These are phyloP conservation scores for Paramecium tetraurelia DNA, from an alignment of 73 alveolate genomes.

Conservation along the genomic window DNA sequence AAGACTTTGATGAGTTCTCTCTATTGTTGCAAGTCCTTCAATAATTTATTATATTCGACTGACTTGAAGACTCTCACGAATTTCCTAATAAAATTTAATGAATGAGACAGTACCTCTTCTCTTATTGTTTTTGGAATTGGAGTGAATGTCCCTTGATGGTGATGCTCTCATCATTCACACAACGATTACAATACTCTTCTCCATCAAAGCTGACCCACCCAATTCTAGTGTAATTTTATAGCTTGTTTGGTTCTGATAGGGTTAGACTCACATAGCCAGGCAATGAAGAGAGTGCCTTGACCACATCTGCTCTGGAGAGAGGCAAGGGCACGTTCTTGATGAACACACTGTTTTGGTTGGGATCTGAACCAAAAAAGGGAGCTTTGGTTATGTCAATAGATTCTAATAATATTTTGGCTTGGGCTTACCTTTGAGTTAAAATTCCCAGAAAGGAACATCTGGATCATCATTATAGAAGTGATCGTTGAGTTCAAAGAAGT, in stretches of 20 bases:
- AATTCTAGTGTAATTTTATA: neutral
- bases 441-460: slow-evolving; percentile 42
- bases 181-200: neutral
- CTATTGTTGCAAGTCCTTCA: neutral
- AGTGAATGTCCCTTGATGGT: neutral
- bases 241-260: slow-evolving; percentile 2
- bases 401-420: neutral
- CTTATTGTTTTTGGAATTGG: slow-evolving; percentile 5
- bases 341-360: neutral
- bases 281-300: neutral
- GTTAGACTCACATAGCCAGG: slow-evolving; percentile 11
- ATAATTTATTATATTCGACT: neutral
- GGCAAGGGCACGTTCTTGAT: slow-evolving; percentile 4
- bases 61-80: neutral
- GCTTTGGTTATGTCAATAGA: neutral
- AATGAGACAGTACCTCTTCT: neutral
- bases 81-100: neutral
- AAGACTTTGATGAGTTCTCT: slow-evolving; percentile 1
- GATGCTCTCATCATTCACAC: neutral
- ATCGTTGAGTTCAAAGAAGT: slow-evolving; percentile 11
- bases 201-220: slow-evolving; percentile 37
- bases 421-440: slow-evolving; percentile 6
- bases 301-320: neutral
- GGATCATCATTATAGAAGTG: slow-evolving; percentile 28
- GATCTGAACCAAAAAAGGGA: slow-evolving; percentile 18